These are phyloP conservation scores for Pelargonium hybrid DNA, from an alignment of 441 rosid genomes.

Conservation along the genomic window DNA sequence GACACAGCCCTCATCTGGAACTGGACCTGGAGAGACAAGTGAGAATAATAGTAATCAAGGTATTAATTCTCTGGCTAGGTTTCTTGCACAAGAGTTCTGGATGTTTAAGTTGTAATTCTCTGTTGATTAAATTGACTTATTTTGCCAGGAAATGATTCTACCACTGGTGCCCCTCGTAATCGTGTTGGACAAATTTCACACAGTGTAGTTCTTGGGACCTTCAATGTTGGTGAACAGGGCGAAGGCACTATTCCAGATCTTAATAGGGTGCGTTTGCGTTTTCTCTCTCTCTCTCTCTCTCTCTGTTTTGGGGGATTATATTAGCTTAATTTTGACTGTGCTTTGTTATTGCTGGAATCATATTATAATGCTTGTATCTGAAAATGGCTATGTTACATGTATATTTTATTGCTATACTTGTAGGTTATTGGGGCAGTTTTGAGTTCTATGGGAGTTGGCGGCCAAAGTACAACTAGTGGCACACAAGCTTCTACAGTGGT, in stretches of 20 bases:
- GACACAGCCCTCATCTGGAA: slow-evolving; percentile 41
- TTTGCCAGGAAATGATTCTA: slow-evolving; percentile 39
- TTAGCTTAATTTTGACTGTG: neutral
- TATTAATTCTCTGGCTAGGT: slow-evolving; percentile 23
- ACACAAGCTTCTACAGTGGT: slow-evolving; percentile 38
- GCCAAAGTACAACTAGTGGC: slow-evolving; percentile 35
- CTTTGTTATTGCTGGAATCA: slow-evolving; percentile 1
- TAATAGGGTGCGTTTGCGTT: slow-evolving; percentile 47
- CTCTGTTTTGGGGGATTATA: slow-evolving; percentile 6
- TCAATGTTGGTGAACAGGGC: slow-evolving; percentile 75
- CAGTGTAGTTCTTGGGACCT: slow-evolving; percentile 75
- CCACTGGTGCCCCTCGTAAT: slow-evolving; percentile 41
- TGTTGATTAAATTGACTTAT: neutral
- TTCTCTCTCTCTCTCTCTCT: neutral
- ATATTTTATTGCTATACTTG: slow-evolving; percentile 16
- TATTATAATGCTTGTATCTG: neutral
- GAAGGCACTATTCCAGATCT: slow-evolving; percentile 62
- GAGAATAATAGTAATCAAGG: slow-evolving; percentile 39
- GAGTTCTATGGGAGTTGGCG: slow-evolving; percentile 68
- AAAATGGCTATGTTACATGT: too few species aligned
- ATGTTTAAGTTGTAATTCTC: neutral
- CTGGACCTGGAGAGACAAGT: slow-evolving; percentile 43
- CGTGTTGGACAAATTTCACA: slow-evolving; percentile 72
- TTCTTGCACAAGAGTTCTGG: slow-evolving; percentile 8
- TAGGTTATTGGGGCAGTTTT: slow-evolving; percentile 87